phyloP scores from a whole-genome alignment of 305 asterid genomes.

The Solanum hybrid region DNA sequence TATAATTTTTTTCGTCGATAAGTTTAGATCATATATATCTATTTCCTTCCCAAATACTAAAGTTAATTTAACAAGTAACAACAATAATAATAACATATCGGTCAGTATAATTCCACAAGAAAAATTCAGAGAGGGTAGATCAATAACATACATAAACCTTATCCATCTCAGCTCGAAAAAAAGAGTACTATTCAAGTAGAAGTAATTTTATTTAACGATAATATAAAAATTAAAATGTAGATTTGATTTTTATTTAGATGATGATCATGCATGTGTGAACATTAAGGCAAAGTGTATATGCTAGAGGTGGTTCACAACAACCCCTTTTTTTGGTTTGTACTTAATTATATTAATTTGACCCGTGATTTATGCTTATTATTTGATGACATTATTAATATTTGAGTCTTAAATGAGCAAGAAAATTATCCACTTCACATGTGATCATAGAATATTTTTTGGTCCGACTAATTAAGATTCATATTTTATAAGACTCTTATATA shows the following conservation, averaged over 20 bases:
- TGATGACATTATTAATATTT: background rate
- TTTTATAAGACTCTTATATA: too few relatives aligned
- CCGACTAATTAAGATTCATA: background rate
- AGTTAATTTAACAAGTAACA: too few relatives aligned
- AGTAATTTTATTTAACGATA: too few relatives aligned
- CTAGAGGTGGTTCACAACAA: background rate
- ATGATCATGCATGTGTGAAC: background rate
- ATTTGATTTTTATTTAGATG: background rate
- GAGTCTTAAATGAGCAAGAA: background rate
- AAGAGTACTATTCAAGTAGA: background rate
- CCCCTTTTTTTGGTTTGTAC: background rate
- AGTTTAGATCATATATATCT: background rate
- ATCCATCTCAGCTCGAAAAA: too few relatives aligned
- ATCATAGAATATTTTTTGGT: background rate
- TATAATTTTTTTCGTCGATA: too few relatives aligned
- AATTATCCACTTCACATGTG: background rate
- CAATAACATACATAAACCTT: background rate
- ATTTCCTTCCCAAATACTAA: background rate
- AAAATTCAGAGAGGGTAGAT: background rate
- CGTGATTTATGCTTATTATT: background rate
- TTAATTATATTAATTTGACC: background rate
- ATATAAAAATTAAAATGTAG: background rate
- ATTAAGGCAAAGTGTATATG: background rate
- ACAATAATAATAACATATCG: background rate
- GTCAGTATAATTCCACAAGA: too few relatives aligned